Evolutionary conservation across 768 basidiomycete genomes (phyloP).

Genomic region (Tulasnella sp.): DNA sequence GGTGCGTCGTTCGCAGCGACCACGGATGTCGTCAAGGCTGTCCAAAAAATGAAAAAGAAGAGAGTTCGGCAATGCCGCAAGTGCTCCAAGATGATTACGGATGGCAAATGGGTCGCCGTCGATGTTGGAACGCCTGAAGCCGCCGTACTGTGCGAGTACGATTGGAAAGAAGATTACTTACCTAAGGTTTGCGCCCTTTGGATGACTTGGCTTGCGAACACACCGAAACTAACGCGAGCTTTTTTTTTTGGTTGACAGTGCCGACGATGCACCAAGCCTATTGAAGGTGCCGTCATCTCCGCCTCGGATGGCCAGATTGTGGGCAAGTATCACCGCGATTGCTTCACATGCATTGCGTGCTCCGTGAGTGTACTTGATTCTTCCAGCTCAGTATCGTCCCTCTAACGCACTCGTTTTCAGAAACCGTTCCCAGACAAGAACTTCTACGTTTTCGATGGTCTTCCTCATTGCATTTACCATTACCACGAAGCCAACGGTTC

Average conservation of each 20-base stretch:
- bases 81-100: constrained; percentile 62
- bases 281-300: constrained; percentile 86
- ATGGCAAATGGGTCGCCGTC: constrained; percentile 65
- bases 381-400: background rate
- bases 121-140: constrained; percentile 18
- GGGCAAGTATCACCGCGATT: constrained; percentile 88
- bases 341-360: constrained; percentile 83
- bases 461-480: constrained; percentile 84
- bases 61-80: constrained; percentile 45
- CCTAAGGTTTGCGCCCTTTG: constrained; percentile 56
- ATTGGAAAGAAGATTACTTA: constrained; percentile 95
- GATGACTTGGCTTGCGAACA: constrained; percentile 1
- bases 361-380: constrained; percentile 41
- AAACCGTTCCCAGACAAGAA: constrained; percentile 74
- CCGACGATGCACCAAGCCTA: constrained; percentile 75
- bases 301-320: constrained; percentile 89
- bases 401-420: background rate
- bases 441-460: constrained; percentile 87
- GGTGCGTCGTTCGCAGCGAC: constrained; percentile 9
- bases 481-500: constrained; percentile 90
- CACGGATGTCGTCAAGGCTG: background rate
- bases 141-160: constrained; percentile 72
- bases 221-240: constrained; percentile 14
- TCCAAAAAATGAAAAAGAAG: constrained; percentile 18
- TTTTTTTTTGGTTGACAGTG: constrained; percentile 44